phyloP scores from a whole-genome alignment of 805 yeast genomes.

The Peterozyma xylosa region DNA sequence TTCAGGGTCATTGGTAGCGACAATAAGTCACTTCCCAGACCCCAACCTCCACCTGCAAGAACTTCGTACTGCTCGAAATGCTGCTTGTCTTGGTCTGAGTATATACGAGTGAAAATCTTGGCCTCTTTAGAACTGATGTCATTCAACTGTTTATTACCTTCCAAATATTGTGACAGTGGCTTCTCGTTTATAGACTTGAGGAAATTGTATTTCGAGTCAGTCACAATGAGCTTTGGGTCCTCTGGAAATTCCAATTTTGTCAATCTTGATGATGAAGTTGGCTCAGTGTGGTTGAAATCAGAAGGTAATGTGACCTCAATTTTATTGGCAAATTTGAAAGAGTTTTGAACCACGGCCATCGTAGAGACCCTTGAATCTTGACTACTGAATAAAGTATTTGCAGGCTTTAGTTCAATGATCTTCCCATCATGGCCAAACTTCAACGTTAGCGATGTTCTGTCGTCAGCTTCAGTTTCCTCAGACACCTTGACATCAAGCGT shows the following conservation, averaged over 20 bases:
- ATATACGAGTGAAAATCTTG: conserved; percentile 29
- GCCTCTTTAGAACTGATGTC: conserved; percentile 33
- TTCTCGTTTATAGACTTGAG: conserved; percentile 44
- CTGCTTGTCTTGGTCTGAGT: conserved; percentile 7
- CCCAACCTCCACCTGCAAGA: conserved; percentile 10
- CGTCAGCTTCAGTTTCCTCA: too few species aligned
- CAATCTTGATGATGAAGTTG: too few species aligned
- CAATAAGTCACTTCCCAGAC: conserved; percentile 3
- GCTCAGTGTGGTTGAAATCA: too few species aligned
- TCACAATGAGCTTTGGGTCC: conserved; percentile 29
- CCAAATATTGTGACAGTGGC: conserved; percentile 53
- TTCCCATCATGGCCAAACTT: too few species aligned
- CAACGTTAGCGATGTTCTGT: too few species aligned
- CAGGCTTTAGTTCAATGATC: too few species aligned
- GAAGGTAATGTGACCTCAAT: too few species aligned
- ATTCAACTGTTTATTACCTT: conserved; percentile 33
- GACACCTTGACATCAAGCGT: too few species aligned
- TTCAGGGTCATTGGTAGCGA: neutral
- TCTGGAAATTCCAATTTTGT: neutral
- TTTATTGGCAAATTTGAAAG: too few species aligned
- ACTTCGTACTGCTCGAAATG: conserved; percentile 2
- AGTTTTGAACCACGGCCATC: too few species aligned
- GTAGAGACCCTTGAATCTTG: too few species aligned
- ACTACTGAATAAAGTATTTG: too few species aligned
- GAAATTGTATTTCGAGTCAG: conserved; percentile 49